Base-by-base conservation (phyloP, 2,329 filamentous ascomycete genomes). In the Trichoderma sp. region DNA sequence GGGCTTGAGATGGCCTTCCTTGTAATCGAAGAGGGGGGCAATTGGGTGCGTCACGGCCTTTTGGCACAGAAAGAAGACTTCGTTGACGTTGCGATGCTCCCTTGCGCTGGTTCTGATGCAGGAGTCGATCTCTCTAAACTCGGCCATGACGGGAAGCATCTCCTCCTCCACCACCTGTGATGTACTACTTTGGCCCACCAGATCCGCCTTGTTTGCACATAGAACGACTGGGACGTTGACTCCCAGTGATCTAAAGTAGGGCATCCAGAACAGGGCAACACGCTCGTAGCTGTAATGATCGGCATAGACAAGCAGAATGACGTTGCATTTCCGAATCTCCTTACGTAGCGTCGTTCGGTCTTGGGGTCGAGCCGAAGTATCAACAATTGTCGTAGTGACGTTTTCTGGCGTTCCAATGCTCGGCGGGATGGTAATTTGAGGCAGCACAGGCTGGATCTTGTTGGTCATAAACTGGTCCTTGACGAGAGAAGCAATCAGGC, bases 281-380 rank as follows among this genome's bases (percentile, higher is more conserved):
- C 95, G 86, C 78, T 99, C 95, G 82, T 98, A 99, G 84, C 94
- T 98, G 83, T 99, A 99, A 80, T 98, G 94, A 78, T 99, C 95
- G 72, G 94, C 94, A 79, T 99, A 99, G 65, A 99, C 94, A 52
- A 99, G 88, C 19, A 98, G 85, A 71, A 99, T 98, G 72, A 97
- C 94, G 78, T 97, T 99, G 75, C 91, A 95, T 79, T 97, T 97
- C 71, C 95, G 90, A 70, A 99, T 94, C 81, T 98, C 95, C 77
- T 95, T 95, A 70, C 94, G 91, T 68, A 99, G 84, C 19, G 90
- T 94, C 69, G 91, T 92, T 72, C 95, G 90, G 77, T 99, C 94
- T 79, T 97, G 94, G 1, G 95, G 95, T 10, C 97, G 87, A 42
- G 95, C 93, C 37, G 94, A 98, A 35, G 95, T 99, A 80, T 99